phyloP scores from a whole-genome alignment of 257 asterid genomes.

The Echites panduratus region DNA sequence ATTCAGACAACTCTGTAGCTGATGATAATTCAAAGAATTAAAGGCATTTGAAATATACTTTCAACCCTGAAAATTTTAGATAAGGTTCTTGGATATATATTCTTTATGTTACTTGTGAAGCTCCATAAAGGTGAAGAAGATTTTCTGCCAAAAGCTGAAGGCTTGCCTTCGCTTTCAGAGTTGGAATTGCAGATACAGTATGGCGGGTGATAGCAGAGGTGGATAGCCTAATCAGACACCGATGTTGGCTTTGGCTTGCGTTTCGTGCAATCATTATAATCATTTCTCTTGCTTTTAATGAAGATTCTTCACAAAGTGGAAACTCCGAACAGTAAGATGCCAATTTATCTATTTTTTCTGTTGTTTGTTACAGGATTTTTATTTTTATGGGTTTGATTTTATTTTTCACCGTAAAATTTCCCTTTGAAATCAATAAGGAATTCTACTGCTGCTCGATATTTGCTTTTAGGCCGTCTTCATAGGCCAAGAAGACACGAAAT shows the following conservation, averaged over 20 bases:
- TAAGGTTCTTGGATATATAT: neutral
- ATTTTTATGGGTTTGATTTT: constrained; percentile 7
- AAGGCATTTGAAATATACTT: neutral
- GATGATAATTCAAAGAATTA: no score
- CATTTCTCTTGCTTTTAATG: constrained; percentile 67
- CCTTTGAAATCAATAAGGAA: neutral
- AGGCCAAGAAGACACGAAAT: no score
- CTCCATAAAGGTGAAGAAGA: neutral
- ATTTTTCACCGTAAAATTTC: neutral
- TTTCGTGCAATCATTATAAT: constrained; percentile 67
- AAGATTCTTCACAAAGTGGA: constrained; percentile 74
- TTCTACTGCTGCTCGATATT: neutral
- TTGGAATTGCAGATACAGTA: constrained; percentile 3
- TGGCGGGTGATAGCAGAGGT: constrained; percentile 43
- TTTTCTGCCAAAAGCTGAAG: neutral
- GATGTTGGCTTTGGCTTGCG: constrained; percentile 93
- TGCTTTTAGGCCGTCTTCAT: no score
- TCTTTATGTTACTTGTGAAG: no score
- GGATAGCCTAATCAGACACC: constrained; percentile 68
- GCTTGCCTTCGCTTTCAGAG: neutral
- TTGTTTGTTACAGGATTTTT: neutral
- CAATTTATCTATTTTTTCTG: neutral
- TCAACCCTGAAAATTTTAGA: neutral
- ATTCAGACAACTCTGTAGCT: no score
- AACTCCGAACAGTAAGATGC: constrained; percentile 40